These are phyloP conservation scores for Globisporangium irregulare DNA, from an alignment of 352 stramenopile genomes.

Conservation along the genomic window DNA sequence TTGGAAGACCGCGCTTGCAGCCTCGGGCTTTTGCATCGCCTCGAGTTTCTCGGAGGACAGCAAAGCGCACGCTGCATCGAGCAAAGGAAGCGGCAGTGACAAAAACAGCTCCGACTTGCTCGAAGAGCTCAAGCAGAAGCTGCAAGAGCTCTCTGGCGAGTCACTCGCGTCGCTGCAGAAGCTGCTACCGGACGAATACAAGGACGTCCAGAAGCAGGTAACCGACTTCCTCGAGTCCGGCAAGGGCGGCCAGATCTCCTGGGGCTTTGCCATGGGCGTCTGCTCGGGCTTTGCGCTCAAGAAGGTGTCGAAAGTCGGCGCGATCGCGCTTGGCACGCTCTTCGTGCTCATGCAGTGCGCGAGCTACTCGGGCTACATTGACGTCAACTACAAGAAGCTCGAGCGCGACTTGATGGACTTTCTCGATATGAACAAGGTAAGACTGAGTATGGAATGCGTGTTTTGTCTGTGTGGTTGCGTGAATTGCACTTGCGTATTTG, in stretches of 20 bases:
- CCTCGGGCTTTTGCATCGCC: constrained; percentile 24
- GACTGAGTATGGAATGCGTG: not conserved
- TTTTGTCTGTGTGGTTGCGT: not conserved
- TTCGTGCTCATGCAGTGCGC: constrained; percentile 89
- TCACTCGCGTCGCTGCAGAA: constrained; percentile 35
- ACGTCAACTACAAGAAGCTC: constrained; percentile 92
- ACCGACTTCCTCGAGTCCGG: constrained; percentile 64
- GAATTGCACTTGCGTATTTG: not conserved
- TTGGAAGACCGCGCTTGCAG: constrained; percentile 31
- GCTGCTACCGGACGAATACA: constrained; percentile 36
- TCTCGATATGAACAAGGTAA: constrained; percentile 81
- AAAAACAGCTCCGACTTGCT: constrained; percentile 36
- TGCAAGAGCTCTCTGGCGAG: constrained; percentile 38
- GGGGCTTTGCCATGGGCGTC: constrained; percentile 89
- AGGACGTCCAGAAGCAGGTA: constrained; percentile 48
- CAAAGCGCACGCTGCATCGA: constrained; percentile 22
- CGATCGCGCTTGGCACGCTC: constrained; percentile 74
- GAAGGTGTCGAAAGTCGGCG: constrained; percentile 89
- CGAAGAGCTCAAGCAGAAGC: constrained; percentile 60
- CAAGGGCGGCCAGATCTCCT: constrained; percentile 79
- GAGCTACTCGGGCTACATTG: constrained; percentile 89
- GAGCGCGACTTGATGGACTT: constrained; percentile 66
- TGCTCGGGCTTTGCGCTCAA: constrained; percentile 90
- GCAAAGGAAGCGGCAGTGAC: constrained; percentile 9
- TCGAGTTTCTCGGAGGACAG: constrained; percentile 19